These are phyloP conservation scores for Solanum bukasovii DNA, from an alignment of 257 asterid species.

Conservation along the genomic window DNA sequence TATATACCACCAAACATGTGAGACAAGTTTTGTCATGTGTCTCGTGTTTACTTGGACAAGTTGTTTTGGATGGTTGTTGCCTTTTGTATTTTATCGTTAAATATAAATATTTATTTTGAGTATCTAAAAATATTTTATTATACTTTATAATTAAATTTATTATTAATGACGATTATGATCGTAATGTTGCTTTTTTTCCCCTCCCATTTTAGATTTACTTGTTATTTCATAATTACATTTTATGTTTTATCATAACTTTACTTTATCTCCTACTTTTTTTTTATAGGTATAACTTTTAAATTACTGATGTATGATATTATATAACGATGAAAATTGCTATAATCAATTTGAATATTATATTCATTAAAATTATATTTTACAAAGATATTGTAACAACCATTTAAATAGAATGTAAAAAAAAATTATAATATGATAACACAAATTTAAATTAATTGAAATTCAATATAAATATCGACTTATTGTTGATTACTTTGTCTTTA, in stretches of 20 bases:
- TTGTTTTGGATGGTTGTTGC: neutral
- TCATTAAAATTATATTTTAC: fast-evolving
- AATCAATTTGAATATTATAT: no score
- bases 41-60: neutral
- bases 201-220: neutral
- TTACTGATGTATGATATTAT: fast-evolving
- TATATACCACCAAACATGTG: neutral
- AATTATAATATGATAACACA: fast-evolving
- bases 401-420: no score
- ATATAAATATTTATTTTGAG: no score
- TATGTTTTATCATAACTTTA: fast-evolving
- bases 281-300: fast-evolving
- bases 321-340: fast-evolving
- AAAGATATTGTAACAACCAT: no score
- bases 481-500: neutral
- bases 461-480: fast-evolving
- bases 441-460: fast-evolving
- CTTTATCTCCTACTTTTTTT: no score
- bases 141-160: no score
- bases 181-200: fast-evolving
- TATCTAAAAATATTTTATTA: neutral
- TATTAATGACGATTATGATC: neutral
- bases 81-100: no score
- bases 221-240: neutral
- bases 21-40: neutral